phyloP scores from a whole-genome alignment of 140 eudicot species.

The Anethum foeniculum region DNA sequence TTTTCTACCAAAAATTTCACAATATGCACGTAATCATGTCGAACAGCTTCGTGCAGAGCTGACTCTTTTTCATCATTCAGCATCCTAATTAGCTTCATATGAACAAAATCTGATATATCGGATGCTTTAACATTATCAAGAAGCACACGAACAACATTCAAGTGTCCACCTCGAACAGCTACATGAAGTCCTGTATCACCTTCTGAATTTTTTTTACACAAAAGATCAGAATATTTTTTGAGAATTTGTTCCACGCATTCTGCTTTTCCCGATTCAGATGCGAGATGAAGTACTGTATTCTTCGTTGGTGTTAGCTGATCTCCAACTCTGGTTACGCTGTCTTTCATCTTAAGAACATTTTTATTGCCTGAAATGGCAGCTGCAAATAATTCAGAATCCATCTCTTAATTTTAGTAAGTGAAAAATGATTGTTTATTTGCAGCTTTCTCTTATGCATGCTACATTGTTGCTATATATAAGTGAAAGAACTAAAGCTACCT shows the following conservation, averaged over 20 bases:
- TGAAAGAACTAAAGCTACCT: not conserved
- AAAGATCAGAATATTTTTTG: not conserved
- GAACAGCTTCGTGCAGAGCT: conserved; percentile 21
- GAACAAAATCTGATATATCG: not conserved
- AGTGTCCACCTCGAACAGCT: not conserved
- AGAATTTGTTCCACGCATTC: conserved; percentile 1
- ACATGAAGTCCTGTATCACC: conserved; percentile 1
- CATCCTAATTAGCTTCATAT: not conserved
- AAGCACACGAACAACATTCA: not conserved
- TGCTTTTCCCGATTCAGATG: not conserved
- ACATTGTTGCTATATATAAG: not conserved
- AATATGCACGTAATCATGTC: not conserved
- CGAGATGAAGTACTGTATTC: conserved; percentile 3
- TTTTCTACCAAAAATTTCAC: conserved; percentile 10
- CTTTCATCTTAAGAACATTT: not conserved
- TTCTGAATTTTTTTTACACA: not conserved
- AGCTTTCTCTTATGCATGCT: not conserved
- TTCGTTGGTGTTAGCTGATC: not conserved
- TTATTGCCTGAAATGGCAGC: not conserved
- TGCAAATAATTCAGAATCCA: conserved; percentile 6
- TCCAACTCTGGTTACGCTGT: not conserved
- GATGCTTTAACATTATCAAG: not conserved
- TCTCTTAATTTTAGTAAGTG: not conserved
- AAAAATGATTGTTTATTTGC: not conserved
- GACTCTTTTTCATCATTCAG: conserved; percentile 2